A percentile compares a stretch with the other conserved stretches of the same genome.
phyloP scores from a whole-genome alignment of 768 basidiomycete species.

The Hygrocybe punicea region DNA sequence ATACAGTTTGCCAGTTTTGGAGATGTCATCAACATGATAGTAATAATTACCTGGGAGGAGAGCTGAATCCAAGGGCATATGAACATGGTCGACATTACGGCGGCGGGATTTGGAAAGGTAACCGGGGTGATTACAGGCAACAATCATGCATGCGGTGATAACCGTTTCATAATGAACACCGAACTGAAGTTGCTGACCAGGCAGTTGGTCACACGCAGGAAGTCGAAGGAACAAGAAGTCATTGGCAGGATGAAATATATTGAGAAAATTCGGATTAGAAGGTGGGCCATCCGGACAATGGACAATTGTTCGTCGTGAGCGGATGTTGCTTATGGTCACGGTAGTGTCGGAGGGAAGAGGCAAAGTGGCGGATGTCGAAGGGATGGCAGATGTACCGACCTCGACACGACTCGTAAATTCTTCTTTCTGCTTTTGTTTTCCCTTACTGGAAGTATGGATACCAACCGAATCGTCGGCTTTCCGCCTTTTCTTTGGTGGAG shows the following conservation, averaged over 20 bases:
- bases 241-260: background rate
- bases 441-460: no score
- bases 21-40: background rate
- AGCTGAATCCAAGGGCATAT: background rate
- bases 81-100: background rate
- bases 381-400: no score
- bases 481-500: no score
- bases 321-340: background rate
- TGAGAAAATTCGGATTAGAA: background rate
- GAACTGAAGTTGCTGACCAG: slow-evolving; percentile 1
- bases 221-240: background rate
- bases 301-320: background rate
- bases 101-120: background rate
- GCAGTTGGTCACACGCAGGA: no score
- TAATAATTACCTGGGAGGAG: background rate
- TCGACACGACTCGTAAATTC: no score
- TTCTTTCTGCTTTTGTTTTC: no score
- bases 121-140: background rate
- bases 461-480: no score
- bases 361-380: no score
- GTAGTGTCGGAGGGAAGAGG: no score
- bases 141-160: background rate
- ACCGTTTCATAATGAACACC: background rate
- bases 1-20: background rate
- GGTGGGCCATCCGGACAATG: background rate